Evolutionary conservation across 2,329 filamentous ascomycete genomes (phyloP), one percentile per base, ranked within the genome.

Genomic region (Sporothrix pallida): DNA sequence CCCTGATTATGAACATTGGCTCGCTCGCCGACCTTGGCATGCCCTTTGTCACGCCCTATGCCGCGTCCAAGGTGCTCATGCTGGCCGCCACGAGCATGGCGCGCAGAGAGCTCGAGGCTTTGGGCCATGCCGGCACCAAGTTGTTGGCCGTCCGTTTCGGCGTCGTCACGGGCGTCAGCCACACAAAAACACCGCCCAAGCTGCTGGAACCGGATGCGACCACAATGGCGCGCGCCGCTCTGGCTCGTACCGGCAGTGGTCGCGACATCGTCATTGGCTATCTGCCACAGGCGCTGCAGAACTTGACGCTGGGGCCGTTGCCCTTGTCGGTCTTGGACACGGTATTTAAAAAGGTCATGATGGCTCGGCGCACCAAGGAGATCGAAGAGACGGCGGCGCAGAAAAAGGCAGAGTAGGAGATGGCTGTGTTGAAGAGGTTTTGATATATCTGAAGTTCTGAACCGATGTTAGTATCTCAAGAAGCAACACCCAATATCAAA

Each of bases 1-100:
- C 82, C 1, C 79, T 89, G 6, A 80, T 89, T 70, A 71, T 90
- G 75, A 88, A 86, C 76, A 81, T 88, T 48, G 84, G 86, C 6
- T 87, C 85, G 3, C 75, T 85, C 3, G 80, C 84, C 2, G 82
- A 84, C 65, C 77, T 81, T 15, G 85, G 84, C 0, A 74, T 86
- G 13, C 87, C 87, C 0, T 85, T 85, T 75, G 75, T 87, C 78
- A 77, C 20, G 10, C 80, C 74, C 72, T 80, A 80, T 9, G 77
- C 78, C 10, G 77, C 79, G 15, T 84, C 81, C 76, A 79, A 78
- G 74, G 70, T 67, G 2, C 78, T 75, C 54, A 31, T 76, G 20
- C 70, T 71, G 69, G 75, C 71, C 13, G 37, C 74, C n/a, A 70
- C 74, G 17, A 63, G 48, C 46, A 50, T 74, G 48, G 54, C 78